Evolutionary conservation across 768 basidiomycete genomes (phyloP).

Genomic region (Hortiboletus flavorubellus): DNA sequence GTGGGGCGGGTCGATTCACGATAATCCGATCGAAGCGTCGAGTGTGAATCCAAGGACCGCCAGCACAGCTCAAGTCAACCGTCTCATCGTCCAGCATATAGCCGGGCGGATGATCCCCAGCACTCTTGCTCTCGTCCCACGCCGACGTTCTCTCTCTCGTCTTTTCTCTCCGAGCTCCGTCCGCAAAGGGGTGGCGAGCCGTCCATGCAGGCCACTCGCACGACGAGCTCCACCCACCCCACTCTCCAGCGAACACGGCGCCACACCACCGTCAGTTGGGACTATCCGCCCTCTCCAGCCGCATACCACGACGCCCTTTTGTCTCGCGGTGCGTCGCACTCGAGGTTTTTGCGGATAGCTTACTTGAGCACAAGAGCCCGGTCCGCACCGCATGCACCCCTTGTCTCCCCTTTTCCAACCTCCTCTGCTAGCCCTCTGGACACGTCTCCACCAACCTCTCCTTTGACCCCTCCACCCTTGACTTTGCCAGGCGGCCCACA

Average conservation of each 20-base stretch:
- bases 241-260: constrained; percentile 11
- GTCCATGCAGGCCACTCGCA: no score
- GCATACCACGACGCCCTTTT: constrained; percentile 20
- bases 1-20: constrained; percentile 9
- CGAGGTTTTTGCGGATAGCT: constrained; percentile 27
- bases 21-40: constrained; percentile 22
- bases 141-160: no score
- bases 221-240: neutral
- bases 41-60: constrained; percentile 15
- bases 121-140: no score
- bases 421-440: neutral
- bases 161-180: no score
- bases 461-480: no score
- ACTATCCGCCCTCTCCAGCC: constrained; percentile 17
- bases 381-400: neutral
- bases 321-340: constrained; percentile 26
- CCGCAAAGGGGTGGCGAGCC: no score
- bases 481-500: neutral
- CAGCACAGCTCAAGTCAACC: neutral
- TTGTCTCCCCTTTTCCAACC: neutral
- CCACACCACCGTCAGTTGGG: constrained; percentile 19
- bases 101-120: neutral
- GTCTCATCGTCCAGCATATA: neutral
- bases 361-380: constrained; percentile 12
- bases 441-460: neutral